These are phyloP conservation scores for Candolleomyces eurysporus DNA, from an alignment of 768 basidiomycete genomes.

Conservation along the genomic window DNA sequence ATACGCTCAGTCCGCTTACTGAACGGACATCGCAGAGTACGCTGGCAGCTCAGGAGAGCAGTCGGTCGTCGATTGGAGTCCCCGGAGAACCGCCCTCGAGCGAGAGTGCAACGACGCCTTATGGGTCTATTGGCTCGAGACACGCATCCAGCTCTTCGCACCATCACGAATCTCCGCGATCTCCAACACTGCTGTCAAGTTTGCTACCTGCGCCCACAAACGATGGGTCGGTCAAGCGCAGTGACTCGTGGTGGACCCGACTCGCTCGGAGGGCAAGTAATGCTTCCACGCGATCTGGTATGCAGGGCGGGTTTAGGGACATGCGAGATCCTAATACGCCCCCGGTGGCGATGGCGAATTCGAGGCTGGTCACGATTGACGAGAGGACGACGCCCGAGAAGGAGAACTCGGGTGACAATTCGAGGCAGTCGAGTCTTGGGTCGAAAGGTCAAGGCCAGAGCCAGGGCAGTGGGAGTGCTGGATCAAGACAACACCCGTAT, in stretches of 20 bases:
- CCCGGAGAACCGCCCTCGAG: slow-evolving; percentile 13
- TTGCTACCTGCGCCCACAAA: slow-evolving; percentile 32
- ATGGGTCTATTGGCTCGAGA: slow-evolving; percentile 21
- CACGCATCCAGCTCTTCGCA: slow-evolving; percentile 36
- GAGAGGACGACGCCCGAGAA: slow-evolving; percentile 42
- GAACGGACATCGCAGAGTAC: slow-evolving; percentile 36
- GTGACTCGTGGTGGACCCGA: slow-evolving; percentile 77
- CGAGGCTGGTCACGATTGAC: slow-evolving; percentile 53
- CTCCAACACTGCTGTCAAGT: slow-evolving; percentile 19
- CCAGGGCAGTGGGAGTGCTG: neutral
- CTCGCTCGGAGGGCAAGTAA: slow-evolving; percentile 61
- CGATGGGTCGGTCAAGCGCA: slow-evolving; percentile 38
- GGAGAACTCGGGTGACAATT: slow-evolving; percentile 7
- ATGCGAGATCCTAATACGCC: slow-evolving; percentile 81
- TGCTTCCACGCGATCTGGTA: slow-evolving; percentile 26
- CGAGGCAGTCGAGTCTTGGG: slow-evolving; percentile 9
- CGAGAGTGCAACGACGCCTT: slow-evolving; percentile 25
- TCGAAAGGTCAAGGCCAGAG: slow-evolving; percentile 13
- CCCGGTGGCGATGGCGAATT: slow-evolving; percentile 30
- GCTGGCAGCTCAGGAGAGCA: slow-evolving; percentile 24
- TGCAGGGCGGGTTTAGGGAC: slow-evolving; percentile 33
- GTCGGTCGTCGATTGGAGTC: slow-evolving; percentile 12
- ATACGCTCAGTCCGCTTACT: slow-evolving; percentile 37
- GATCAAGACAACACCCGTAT: neutral
- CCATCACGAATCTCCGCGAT: slow-evolving; percentile 28